These are phyloP conservation scores for Schoenoplectus triqueter DNA, from an alignment of 202 grass and related monocot genomes.

Conservation along the genomic window DNA sequence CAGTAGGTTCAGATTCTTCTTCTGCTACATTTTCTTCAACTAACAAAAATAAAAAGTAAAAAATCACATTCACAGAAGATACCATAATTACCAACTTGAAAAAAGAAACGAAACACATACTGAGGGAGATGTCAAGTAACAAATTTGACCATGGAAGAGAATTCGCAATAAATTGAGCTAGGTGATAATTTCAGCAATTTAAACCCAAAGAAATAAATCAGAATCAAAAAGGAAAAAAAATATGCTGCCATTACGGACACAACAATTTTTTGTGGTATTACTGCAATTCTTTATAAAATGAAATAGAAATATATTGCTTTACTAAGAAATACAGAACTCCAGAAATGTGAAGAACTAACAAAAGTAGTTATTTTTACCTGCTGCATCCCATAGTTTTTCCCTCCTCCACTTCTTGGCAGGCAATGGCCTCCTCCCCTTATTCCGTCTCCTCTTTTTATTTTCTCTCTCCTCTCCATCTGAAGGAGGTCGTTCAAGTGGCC, in stretches of 20 bases:
- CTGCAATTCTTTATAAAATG: neutral
- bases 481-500: conserved; percentile 53
- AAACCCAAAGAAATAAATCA: neutral
- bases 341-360: conserved; percentile 40
- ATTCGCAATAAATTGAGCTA: neutral
- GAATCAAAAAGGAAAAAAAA: neutral
- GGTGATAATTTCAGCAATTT: neutral
- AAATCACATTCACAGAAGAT: conserved; percentile 25
- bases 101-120: neutral
- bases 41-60: conserved; percentile 37
- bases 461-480: conserved; percentile 49
- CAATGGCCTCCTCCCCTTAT: conserved; percentile 64
- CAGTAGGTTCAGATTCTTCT: conserved; percentile 46
- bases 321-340: conserved; percentile 29
- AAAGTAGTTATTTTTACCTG: conserved; percentile 33
- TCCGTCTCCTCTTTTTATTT: conserved; percentile 54
- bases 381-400: conserved; percentile 45
- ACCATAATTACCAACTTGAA: neutral
- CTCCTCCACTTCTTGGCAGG: conserved; percentile 93
- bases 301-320: conserved; percentile 28
- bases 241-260: neutral
- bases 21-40: conserved; percentile 68
- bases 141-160: neutral
- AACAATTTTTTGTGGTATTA: neutral
- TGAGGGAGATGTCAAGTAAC: conserved; percentile 14